A percentile compares a stretch with the other conserved stretches of the same genome.
These are phyloP conservation scores for Porcisia hertigi DNA, from an alignment of 208 protist species.

Conservation along the genomic window DNA sequence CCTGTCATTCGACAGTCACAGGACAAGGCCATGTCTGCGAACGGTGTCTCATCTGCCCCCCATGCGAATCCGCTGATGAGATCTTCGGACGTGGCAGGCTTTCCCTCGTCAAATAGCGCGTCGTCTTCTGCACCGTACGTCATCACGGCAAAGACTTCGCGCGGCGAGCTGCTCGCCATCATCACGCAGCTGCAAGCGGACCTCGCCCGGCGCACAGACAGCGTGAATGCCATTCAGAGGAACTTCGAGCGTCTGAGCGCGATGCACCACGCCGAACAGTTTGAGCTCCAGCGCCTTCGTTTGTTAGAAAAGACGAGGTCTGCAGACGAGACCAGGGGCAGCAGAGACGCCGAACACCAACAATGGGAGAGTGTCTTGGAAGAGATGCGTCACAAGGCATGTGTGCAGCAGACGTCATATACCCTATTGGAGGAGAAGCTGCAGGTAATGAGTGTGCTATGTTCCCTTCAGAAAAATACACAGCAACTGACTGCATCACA, in stretches of 20 bases:
- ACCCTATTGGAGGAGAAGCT: neutral
- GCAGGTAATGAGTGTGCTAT: neutral
- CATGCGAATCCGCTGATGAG: too few species aligned
- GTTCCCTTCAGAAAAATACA: neutral
- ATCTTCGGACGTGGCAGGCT: neutral
- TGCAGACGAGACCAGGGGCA: neutral
- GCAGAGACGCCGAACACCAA: constrained; percentile 8
- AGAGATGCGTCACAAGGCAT: neutral
- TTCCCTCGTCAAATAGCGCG: too few species aligned
- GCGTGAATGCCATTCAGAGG: constrained; percentile 88
- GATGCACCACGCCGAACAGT: constrained; percentile 67
- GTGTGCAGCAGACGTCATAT: neutral
- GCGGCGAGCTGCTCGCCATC: constrained; percentile 38
- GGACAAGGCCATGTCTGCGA: neutral
- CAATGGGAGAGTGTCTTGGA: constrained; percentile 3
- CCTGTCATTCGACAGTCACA: constrained; percentile 8
- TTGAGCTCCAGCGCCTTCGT: constrained; percentile 41
- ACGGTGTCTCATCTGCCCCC: neutral
- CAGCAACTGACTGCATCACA: neutral
- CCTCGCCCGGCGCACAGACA: constrained; percentile 67
- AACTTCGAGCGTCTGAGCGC: constrained; percentile 87
- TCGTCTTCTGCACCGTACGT: constrained; percentile 8
- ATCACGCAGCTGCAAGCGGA: constrained; percentile 62
- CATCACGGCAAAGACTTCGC: constrained; percentile 37
- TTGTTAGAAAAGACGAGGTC: constrained; percentile 19